Conservation (phyloP, 768 basidiomycete species). For the Naganishia onofrii region DNA sequence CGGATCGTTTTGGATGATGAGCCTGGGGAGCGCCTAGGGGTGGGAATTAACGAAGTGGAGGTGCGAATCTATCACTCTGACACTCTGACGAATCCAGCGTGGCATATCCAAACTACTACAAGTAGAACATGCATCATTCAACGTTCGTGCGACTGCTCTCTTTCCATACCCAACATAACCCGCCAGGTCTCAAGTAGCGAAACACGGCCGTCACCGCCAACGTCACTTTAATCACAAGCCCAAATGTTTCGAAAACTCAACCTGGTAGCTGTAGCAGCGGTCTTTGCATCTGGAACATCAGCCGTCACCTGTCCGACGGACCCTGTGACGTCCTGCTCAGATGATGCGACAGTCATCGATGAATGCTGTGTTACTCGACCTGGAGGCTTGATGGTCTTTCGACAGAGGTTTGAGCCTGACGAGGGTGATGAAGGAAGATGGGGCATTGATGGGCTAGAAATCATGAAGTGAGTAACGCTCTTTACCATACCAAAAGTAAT, state of each 20-base stretch:
- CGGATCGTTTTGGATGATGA: too few species aligned
- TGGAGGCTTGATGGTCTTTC: conserved; percentile 46
- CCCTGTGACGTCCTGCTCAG: background rate
- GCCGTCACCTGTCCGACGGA: conserved; percentile 4
- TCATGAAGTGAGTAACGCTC: conserved; percentile 41
- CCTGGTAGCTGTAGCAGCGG: conserved; percentile 1
- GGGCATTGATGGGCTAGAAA: conserved; percentile 49
- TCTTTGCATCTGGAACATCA: background rate
- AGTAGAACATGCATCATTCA: too few species aligned
- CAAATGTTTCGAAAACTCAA: conserved; percentile 21
- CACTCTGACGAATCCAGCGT: too few species aligned
- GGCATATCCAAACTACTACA: too few species aligned
- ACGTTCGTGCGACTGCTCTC: too few species aligned
- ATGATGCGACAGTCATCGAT: background rate
- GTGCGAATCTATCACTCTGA: too few species aligned
- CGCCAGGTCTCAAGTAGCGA: too few species aligned
- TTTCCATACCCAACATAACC: too few species aligned
- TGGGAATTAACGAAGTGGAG: too few species aligned
- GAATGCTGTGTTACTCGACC: conserved; percentile 41
- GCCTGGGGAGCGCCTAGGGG: too few species aligned
- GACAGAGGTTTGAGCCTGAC: conserved; percentile 49
- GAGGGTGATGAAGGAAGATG: conserved; percentile 47
- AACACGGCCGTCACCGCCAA: too few species aligned
- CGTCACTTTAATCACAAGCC: too few species aligned
- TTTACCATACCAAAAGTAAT: background rate